Base-by-base conservation (phyloP, 75 land plant genomes). In the Chamaecyparis obtusa region DNA sequence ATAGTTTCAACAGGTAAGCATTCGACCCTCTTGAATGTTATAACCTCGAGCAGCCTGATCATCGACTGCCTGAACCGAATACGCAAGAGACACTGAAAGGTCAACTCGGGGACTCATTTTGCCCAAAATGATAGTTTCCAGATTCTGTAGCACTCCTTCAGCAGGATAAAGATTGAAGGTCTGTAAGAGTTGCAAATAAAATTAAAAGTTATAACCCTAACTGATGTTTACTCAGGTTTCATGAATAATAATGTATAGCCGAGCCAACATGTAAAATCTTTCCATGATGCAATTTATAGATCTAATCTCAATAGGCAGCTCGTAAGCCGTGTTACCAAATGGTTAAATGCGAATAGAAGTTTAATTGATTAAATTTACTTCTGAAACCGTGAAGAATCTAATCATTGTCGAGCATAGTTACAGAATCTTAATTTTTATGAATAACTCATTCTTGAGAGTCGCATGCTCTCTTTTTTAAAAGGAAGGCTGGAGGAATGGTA, bases 1-100 rank as follows among this genome's bases (percentile, higher is more conserved):
- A 39, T 72, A 82, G 46, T 87, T 88, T 10, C n/a, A 88, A 64
- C 71, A 81, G 55, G 88, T 85, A 87, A 87, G 87, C 35, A 36
- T 33, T 69, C 83, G 78, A 32, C 85, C 85, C 44, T 90, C 87
- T n/a, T 88, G 87, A 60, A 86, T 37, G 56, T 51, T 33, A 43
- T 83, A 86, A 37, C 19, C 36, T 48, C 32, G 9, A 21, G 76
- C 39, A 79, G 44, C 55, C 8, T 5, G 64, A 14, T 85, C 78
- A 86, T 84, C 88, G 85, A 78, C 30, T 32, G 81, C 76, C 78
- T 77, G 88, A 49, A 86, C 57, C 43, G 0, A n/a, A n/a, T n/a
- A n/a, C n/a, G n/a, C n/a, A n/a, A n/a, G n/a, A n/a, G n/a, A n/a
- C n/a, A n/a, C n/a, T n/a, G n/a, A n/a, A n/a, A n/a, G n/a, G n/a